Conservation (phyloP, 495 filamentous ascomycete genomes). For the Astrocystis sublimbata region DNA sequence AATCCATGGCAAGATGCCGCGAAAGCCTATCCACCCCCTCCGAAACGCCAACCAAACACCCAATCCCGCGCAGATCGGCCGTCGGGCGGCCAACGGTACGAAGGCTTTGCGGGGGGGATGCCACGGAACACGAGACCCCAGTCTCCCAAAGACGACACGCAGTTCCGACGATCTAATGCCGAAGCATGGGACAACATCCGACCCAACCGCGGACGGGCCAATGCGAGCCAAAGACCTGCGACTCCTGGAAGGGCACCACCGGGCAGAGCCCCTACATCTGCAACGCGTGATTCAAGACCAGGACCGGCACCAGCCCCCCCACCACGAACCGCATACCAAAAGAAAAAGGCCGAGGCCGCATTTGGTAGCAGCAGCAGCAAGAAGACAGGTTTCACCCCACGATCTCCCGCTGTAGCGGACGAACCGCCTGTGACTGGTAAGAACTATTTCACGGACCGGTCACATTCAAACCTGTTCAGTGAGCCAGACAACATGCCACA, state of each 20-base stretch:
- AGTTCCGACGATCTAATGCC: constrained; percentile 26
- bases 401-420: constrained; percentile 42
- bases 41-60: constrained; percentile 43
- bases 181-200: constrained; percentile 35
- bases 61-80: constrained; percentile 39
- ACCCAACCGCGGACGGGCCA: constrained; percentile 22
- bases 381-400: constrained; percentile 40
- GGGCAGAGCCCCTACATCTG: constrained; percentile 31
- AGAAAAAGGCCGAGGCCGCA: constrained; percentile 44
- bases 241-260: constrained; percentile 16
- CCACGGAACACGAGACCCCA: constrained; percentile 41
- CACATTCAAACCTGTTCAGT: constrained; percentile 33
- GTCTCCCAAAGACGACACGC: constrained; percentile 25
- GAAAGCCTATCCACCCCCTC: constrained; percentile 48
- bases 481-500: constrained; percentile 41
- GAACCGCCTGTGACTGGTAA: constrained; percentile 46
- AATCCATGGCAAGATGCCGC: constrained; percentile 54
- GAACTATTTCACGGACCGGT: constrained; percentile 44
- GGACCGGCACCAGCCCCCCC: constrained; percentile 22
- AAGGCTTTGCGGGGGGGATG: constrained; percentile 44
- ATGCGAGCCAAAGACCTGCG: constrained; percentile 5
- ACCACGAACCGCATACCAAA: constrained; percentile 46
- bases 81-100: constrained; percentile 60
- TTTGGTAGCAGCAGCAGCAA: constrained; percentile 43
- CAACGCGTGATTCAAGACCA: constrained; percentile 22